phyloP scores from a whole-genome alignment of 495 filamentous ascomycete genomes.

The Hyaloscypha variabilis region DNA sequence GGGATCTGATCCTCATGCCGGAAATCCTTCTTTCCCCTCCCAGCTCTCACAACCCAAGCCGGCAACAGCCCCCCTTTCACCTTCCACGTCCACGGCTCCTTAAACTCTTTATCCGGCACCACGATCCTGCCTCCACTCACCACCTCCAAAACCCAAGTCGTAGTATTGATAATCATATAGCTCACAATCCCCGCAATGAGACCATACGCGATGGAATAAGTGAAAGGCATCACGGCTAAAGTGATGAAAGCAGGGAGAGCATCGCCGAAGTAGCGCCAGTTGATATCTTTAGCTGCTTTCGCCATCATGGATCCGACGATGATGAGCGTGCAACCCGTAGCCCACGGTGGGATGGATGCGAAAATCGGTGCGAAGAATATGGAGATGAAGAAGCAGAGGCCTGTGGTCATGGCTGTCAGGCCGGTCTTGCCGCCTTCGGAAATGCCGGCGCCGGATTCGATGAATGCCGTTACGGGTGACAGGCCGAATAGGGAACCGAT shows the following conservation, averaged over 20 bases:
- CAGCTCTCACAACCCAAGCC: constrained; percentile 61
- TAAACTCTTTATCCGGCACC: constrained; percentile 68
- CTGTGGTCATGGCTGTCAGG: constrained; percentile 71
- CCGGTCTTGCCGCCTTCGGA: constrained; percentile 81
- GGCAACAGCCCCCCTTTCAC: constrained; percentile 69
- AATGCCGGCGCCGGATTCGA: constrained; percentile 83
- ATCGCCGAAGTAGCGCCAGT: constrained; percentile 80
- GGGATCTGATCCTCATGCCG: not conserved
- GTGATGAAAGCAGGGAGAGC: constrained; percentile 79
- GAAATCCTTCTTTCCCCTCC: constrained; percentile 10
- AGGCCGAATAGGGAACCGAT: constrained; percentile 75
- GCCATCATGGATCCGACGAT: constrained; percentile 84
- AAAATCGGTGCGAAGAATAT: constrained; percentile 67
- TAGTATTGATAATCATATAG: constrained; percentile 69
- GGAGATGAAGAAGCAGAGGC: constrained; percentile 65
- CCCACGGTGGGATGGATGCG: constrained; percentile 82
- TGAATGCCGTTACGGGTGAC: constrained; percentile 78
- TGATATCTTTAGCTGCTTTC: constrained; percentile 71
- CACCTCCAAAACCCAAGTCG: constrained; percentile 65
- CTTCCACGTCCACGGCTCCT: constrained; percentile 71
- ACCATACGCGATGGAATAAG: constrained; percentile 77
- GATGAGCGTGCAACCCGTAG: constrained; percentile 79
- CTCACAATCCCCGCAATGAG: constrained; percentile 65
- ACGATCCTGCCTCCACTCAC: constrained; percentile 66
- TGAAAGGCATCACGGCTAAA: constrained; percentile 83